Percentiles rank a stretch among this genome's conserved stretches.
These are phyloP conservation scores for Theileria luwenshuni DNA, from an alignment of 169 alveolate genomes.

Conservation along the genomic window DNA sequence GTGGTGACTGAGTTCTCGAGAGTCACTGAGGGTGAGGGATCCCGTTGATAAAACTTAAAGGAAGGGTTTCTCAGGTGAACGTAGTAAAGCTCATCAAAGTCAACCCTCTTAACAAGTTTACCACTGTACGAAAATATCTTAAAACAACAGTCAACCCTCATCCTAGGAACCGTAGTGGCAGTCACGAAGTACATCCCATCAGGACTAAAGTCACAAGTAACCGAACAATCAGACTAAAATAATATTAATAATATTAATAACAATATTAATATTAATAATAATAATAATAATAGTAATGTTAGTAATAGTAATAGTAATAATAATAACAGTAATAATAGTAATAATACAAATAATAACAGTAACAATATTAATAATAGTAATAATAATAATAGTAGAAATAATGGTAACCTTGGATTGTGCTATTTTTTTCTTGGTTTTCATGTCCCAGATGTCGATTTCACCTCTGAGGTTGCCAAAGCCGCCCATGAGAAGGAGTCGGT, in stretches of 20 bases:
- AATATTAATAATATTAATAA: not conserved
- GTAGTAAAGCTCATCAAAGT: conserved; percentile 71
- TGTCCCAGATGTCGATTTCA: conserved; percentile 88
- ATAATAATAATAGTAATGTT: not conserved
- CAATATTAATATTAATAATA: not conserved
- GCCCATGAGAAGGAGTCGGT: conserved; percentile 79
- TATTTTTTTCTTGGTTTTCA: conserved; percentile 67
- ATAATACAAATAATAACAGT: not conserved
- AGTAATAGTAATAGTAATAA: not conserved
- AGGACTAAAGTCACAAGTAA: conserved; percentile 76
- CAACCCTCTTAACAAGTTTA: conserved; percentile 65
- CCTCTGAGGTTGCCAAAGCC: conserved; percentile 92
- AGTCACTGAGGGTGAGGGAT: conserved; percentile 66
- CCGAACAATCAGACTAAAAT: conserved; percentile 71
- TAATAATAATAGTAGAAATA: not conserved
- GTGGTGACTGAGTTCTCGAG: conserved; percentile 32
- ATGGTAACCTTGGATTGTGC: conserved; percentile 67
- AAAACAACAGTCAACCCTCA: conserved; percentile 88
- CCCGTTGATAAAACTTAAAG: conserved; percentile 34
- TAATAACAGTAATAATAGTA: conserved; percentile 14
- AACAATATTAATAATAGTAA: not conserved
- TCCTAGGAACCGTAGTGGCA: conserved; percentile 87
- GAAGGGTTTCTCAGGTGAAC: conserved; percentile 59
- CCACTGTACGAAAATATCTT: conserved; percentile 80
- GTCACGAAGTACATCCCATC: conserved; percentile 83